Conservation (phyloP, 345 rosid genomes). For the Hibiscus mutabilis region DNA sequence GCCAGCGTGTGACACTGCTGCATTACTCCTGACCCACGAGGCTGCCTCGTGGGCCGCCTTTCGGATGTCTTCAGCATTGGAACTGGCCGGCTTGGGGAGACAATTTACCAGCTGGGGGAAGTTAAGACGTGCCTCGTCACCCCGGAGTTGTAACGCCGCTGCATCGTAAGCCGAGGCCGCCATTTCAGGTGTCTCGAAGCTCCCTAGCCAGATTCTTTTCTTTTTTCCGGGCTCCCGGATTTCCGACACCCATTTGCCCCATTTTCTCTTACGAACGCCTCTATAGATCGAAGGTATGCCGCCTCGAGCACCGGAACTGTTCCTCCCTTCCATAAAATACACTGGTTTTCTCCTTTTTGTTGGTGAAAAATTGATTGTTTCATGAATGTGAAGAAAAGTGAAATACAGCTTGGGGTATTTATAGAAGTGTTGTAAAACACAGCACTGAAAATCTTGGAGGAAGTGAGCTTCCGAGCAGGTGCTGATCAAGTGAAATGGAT, state of each 20-base stretch:
- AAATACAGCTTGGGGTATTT: slow-evolving; percentile 9
- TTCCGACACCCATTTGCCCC: slow-evolving; percentile 99
- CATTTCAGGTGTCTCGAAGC: slow-evolving; percentile 80
- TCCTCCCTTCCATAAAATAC: slow-evolving; percentile 4
- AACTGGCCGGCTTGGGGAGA: slow-evolving; percentile 52
- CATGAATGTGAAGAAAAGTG: neutral
- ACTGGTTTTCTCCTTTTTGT: too few species aligned
- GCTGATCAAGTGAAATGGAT: slow-evolving; percentile 20
- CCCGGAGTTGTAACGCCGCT: slow-evolving; percentile 67
- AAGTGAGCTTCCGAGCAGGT: slow-evolving; percentile 41
- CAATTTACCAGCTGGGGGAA: slow-evolving; percentile 43
- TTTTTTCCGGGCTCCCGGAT: slow-evolving; percentile 85
- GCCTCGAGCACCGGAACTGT: neutral
- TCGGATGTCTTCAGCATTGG: slow-evolving; percentile 51
- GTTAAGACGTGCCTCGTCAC: slow-evolving; percentile 54
- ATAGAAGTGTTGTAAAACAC: neutral
- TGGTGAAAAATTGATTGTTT: neutral
- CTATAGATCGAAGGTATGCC: slow-evolving; percentile 33
- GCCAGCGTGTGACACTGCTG: neutral
- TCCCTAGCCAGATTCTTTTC: slow-evolving; percentile 81
- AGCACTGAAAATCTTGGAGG: neutral
- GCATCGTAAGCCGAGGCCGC: slow-evolving; percentile 89
- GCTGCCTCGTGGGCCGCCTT: slow-evolving; percentile 69
- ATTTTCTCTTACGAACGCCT: slow-evolving; percentile 78
- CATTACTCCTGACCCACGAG: neutral